Base-by-base conservation (phyloP, 306 rosid genomes). In the Malus asiatica region DNA sequence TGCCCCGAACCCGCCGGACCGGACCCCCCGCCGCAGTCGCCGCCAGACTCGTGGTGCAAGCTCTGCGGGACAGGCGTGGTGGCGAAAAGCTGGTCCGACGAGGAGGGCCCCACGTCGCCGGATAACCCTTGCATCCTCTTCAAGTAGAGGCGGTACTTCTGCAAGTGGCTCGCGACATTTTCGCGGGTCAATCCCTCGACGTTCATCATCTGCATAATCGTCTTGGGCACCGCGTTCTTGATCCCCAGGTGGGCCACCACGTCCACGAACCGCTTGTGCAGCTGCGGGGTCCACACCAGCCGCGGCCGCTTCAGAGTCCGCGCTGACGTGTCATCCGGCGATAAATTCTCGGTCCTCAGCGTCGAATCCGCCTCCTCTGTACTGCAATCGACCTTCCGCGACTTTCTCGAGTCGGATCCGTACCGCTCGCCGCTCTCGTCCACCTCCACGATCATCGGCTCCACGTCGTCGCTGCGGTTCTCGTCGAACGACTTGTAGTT, bases 161-260 rank as follows among this genome's bases (percentile, higher is more conserved):
- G 97, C 19, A 96, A 82, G 65, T 96, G 99, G 40, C 98, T 92
- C 0, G 99, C 99, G 5, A 96, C 99, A 65, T 96, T 96, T 80
- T 96, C 99, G 0, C 98, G 90, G 5, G 97, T 96, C 88, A 96
- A 77, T 16, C 98, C 99, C 48, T 94, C 98, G 14, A 94, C 96
- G 79, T 94, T 94, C 98, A 92, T 92, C 88, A 94, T 76, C 83
- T 87, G 93, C 98, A 94, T 92, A 59, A 94, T 94, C 23, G 97
- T 88, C 72, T 94, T 94, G 25, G 98, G 98, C 23, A 93, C 97
- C 42, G 97, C 99, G 86, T 79, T 91, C 79, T 90, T 90, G 38
- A 96, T 91, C 60, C 98, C 99, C 20, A 96, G 83, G 60, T 92
- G 98, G 6, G 85, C 89, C 74, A 96, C 97, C 65, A 92, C 99